Conservation (phyloP, 176 grass and related monocot species). For the Guadua angustifolia region DNA sequence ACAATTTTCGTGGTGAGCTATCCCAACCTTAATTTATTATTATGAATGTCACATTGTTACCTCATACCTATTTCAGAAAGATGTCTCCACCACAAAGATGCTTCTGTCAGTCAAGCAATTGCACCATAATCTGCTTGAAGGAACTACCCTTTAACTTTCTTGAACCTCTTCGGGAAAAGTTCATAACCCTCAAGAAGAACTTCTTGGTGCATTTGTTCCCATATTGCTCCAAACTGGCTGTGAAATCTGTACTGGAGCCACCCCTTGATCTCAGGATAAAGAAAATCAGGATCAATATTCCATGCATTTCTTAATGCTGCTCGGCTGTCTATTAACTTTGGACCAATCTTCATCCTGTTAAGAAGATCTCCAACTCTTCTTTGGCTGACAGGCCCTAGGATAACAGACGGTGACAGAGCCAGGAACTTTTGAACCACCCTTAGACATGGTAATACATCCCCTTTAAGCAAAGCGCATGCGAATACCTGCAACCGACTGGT, state of each 20-base stretch:
- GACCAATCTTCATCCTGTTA: conserved; percentile 51
- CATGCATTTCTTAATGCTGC: conserved; percentile 56
- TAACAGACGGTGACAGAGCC: conserved; percentile 55
- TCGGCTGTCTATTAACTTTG: conserved; percentile 52
- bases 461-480: conserved; percentile 84
- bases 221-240: conserved; percentile 51
- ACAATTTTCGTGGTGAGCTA: neutral
- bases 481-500: conserved; percentile 67
- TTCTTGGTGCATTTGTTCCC: conserved; percentile 71
- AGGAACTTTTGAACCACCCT: conserved; percentile 65
- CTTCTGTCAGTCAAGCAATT: conserved; percentile 26
- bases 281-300: conserved; percentile 59
- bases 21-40: conserved; percentile 18
- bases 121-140: neutral
- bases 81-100: conserved; percentile 20
- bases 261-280: conserved; percentile 57
- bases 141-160: conserved; percentile 51
- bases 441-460: conserved; percentile 84
- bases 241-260: conserved; percentile 72
- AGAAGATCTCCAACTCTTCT: conserved; percentile 74
- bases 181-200: conserved; percentile 55
- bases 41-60: neutral
- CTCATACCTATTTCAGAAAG: conserved; percentile 24
- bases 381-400: conserved; percentile 58
- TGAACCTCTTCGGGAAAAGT: conserved; percentile 70